These are phyloP conservation scores for Micromonas commoda DNA, from an alignment of 139 green algal genomes.

Conservation along the genomic window DNA sequence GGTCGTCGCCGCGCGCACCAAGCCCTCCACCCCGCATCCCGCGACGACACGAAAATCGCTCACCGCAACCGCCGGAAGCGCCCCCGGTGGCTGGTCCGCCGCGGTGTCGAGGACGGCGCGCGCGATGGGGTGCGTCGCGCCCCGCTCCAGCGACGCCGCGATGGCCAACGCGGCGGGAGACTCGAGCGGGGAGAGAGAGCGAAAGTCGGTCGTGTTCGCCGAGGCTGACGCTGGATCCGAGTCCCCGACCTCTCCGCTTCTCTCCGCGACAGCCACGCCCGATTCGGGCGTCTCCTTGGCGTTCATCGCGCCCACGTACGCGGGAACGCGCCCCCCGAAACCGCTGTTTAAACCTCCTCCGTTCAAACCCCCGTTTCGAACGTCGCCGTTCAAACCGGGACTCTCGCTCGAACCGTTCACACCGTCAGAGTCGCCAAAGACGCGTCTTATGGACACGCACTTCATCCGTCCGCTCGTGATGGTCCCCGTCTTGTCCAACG, in stretches of 20 bases:
- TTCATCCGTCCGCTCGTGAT: constrained; percentile 25
- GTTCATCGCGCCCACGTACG: too few relatives aligned
- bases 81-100: background rate
- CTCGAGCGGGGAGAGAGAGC: constrained; percentile 25
- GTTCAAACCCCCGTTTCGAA: too few relatives aligned
- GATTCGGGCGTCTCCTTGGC: too few relatives aligned
- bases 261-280: too few relatives aligned
- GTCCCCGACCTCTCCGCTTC: too few relatives aligned
- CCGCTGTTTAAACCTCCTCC: too few relatives aligned
- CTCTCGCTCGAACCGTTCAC: background rate
- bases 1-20: background rate
- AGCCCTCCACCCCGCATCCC: constrained; percentile 34
- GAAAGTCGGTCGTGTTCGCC: too few relatives aligned
- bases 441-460: background rate
- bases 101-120: background rate
- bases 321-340: too few relatives aligned
- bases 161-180: constrained; percentile 35
- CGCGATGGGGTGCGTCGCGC: constrained; percentile 24
- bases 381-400: too few relatives aligned
- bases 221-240: too few relatives aligned
- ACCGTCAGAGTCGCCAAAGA: background rate
- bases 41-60: constrained; percentile 22
- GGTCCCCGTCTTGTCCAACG: constrained; percentile 35
- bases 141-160: constrained; percentile 38
- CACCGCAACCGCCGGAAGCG: constrained; percentile 31